Evolutionary conservation across 176 grass and related monocot species (phyloP).

Genomic region (Bothriochloa decipiens): DNA sequence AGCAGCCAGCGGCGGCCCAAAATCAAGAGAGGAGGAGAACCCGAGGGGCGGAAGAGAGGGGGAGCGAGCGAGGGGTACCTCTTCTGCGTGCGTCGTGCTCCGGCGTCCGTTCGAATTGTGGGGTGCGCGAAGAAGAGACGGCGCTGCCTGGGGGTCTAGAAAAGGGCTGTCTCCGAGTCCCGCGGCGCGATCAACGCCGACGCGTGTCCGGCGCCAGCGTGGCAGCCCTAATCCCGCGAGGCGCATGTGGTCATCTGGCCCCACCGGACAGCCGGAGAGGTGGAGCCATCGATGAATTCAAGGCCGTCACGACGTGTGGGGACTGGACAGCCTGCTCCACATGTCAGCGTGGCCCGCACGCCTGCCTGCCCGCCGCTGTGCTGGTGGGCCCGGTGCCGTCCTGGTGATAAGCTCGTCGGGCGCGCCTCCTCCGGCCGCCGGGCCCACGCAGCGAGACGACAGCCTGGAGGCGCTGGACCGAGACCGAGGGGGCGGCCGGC

Average conservation of each 20-base stretch:
- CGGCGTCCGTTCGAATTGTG: constrained; percentile 14
- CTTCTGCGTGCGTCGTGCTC: constrained; percentile 32
- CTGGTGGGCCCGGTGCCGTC: not conserved
- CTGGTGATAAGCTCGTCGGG: constrained; percentile 44
- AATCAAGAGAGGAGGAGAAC: not conserved
- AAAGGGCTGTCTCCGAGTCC: not conserved
- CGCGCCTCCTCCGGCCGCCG: not conserved
- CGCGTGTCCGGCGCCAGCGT: constrained; percentile 33
- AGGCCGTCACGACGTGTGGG: constrained; percentile 32
- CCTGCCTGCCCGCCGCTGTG: not conserved
- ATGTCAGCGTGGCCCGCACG: constrained; percentile 9
- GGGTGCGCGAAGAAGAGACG: not conserved
- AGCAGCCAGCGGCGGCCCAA: not conserved
- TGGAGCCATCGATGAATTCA: not conserved
- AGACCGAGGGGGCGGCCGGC: not conserved
- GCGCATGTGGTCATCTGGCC: constrained; percentile 4
- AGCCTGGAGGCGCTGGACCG: constrained; percentile 43
- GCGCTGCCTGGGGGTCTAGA: not conserved
- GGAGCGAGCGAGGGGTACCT: not conserved
- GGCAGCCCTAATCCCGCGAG: not conserved
- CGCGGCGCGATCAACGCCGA: not conserved
- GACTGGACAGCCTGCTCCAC: constrained; percentile 9
- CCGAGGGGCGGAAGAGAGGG: not conserved
- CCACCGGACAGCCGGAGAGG: constrained; percentile 19
- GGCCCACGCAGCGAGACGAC: constrained; percentile 28